Evolutionary conservation across 2,329 filamentous ascomycete genomes (phyloP).

Genomic region (Diaporthe vaccinii): DNA sequence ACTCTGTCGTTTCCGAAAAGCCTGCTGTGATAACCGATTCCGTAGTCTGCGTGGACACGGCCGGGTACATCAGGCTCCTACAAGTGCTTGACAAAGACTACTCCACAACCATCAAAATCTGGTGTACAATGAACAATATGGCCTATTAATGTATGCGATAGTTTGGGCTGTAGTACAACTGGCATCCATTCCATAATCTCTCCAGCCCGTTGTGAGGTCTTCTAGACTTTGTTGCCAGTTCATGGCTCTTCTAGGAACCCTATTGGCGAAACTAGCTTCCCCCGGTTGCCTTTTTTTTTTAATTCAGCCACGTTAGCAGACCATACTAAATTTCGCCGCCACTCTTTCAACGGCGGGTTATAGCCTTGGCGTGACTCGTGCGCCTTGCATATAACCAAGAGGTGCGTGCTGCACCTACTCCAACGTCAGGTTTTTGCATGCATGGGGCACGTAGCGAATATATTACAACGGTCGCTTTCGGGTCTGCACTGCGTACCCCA

Average conservation of each 20-base stretch:
- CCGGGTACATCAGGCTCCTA: not conserved
- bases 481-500: not conserved
- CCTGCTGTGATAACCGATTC: not conserved
- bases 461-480: not conserved
- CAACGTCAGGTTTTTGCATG: not conserved
- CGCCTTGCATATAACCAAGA: not conserved
- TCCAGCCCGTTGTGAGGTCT: too few relatives aligned
- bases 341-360: not conserved
- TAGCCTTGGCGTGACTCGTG: constrained; percentile 2
- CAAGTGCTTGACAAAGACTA: not conserved
- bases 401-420: not conserved
- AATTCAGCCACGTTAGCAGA: not conserved
- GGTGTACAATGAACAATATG: constrained; percentile 11
- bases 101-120: not conserved
- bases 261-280: not conserved
- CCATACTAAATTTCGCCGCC: not conserved
- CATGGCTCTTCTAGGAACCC: not conserved
- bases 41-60: not conserved
- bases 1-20: not conserved
- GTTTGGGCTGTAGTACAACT: too few relatives aligned
- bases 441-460: constrained; percentile 1
- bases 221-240: too few relatives aligned
- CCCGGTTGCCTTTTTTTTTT: too few relatives aligned
- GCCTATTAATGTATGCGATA: not conserved
- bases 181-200: too few relatives aligned